Evolutionary conservation across 2,329 filamentous ascomycete species (phyloP).

Genomic region (Apiospora hydei): DNA sequence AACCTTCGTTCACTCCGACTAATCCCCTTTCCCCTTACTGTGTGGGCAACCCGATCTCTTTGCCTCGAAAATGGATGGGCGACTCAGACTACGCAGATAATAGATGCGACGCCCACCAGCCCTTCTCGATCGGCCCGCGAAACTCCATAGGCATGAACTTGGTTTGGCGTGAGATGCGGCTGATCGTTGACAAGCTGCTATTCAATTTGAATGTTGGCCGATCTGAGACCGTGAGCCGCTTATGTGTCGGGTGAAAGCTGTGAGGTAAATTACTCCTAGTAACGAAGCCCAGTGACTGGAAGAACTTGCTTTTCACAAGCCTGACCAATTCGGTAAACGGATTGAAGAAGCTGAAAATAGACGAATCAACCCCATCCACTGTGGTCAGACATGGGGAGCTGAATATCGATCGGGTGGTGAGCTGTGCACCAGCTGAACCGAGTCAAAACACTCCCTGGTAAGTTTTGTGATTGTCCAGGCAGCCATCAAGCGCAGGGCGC

Average conservation of each 20-base stretch:
- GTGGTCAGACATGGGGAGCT: no score
- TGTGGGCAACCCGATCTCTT: conserved; percentile 29
- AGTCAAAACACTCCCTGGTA: no score
- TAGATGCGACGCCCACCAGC: conserved; percentile 33
- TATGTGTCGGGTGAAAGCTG: not conserved
- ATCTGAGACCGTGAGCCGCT: conserved; percentile 13
- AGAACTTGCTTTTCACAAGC: no score
- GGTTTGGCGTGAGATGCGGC: conserved; percentile 19
- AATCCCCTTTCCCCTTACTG: not conserved
- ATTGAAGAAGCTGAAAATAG: no score
- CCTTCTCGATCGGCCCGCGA: conserved; percentile 33
- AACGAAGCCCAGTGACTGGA: no score
- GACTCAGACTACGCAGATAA: conserved; percentile 33
- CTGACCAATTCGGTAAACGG: no score
- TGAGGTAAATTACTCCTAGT: no score
- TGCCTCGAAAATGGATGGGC: conserved; percentile 34
- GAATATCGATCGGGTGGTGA: no score
- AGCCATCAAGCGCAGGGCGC: no score
- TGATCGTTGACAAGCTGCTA: conserved; percentile 1
- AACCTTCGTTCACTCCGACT: not conserved
- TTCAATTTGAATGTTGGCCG: conserved; percentile 12
- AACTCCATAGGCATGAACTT: conserved; percentile 34
- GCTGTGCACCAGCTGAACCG: no score
- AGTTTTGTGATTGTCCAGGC: no score
- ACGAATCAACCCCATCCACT: no score